Conservation (phyloP, 2,329 filamentous ascomycete genomes). For the Metarhizium album region DNA sequence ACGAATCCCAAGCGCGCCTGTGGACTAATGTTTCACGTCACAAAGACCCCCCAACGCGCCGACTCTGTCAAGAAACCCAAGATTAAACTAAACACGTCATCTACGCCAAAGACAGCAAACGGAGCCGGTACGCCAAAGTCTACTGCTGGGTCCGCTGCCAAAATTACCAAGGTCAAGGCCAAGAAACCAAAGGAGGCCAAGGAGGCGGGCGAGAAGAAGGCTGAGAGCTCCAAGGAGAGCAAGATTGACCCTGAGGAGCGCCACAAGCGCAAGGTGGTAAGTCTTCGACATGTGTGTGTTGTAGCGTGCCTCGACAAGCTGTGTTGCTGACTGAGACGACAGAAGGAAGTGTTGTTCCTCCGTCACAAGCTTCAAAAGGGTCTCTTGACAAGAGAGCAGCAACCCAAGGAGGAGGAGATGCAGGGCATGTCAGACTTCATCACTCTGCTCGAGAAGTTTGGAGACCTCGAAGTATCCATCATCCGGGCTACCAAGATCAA, state of each 20-base stretch:
- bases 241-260: conserved; percentile 49
- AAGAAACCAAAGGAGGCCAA: conserved; percentile 42
- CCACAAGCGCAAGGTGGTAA: conserved; percentile 47
- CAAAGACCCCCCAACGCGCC: conserved; percentile 44
- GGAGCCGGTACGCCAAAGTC: conserved; percentile 45
- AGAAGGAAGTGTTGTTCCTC: conserved; percentile 80
- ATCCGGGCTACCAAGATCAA: conserved; percentile 93
- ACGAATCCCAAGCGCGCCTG: neutral
- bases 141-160: conserved; percentile 43
- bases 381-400: conserved; percentile 72
- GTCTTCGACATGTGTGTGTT: conserved; percentile 11
- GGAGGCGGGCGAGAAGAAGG: conserved; percentile 48
- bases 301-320: neutral
- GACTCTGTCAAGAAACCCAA: conserved; percentile 59
- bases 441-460: conserved; percentile 65
- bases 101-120: conserved; percentile 59
- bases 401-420: conserved; percentile 83
- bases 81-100: conserved; percentile 54
- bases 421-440: conserved; percentile 66
- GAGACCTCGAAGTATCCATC: conserved; percentile 77
- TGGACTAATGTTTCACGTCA: neutral
- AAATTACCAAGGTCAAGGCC: conserved; percentile 42
- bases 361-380: conserved; percentile 93
- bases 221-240: conserved; percentile 41
- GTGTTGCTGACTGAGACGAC: neutral